These are phyloP conservation scores for Calycina herbarum DNA, from an alignment of 2,329 filamentous ascomycete genomes.

Conservation along the genomic window DNA sequence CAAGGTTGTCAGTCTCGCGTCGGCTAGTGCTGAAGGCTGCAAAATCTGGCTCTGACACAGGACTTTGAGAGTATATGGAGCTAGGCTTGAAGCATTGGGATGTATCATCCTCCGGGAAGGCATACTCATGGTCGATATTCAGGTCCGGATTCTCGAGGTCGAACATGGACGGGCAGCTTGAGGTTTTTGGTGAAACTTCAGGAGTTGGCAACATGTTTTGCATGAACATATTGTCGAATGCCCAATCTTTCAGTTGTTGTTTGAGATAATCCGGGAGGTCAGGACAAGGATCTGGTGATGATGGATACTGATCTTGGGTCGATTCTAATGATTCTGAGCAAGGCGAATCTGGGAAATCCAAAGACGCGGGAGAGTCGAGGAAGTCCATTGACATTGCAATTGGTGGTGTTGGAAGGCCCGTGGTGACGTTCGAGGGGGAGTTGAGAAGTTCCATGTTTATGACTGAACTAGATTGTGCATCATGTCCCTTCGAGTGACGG, in stretches of 20 bases:
- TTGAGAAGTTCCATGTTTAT: constrained; percentile 8
- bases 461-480: not conserved
- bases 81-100: constrained; percentile 13
- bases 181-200: constrained; percentile 9
- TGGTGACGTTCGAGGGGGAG: not conserved
- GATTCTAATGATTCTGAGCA: constrained; percentile 7
- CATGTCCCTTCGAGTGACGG: not conserved
- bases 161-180: constrained; percentile 10
- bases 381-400: constrained; percentile 13
- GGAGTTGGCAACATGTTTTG: constrained; percentile 11
- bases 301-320: constrained; percentile 9
- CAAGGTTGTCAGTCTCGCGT: constrained; percentile 8
- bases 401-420: constrained; percentile 14
- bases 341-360: constrained; percentile 5
- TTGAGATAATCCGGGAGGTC: constrained; percentile 15
- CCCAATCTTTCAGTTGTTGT: constrained; percentile 16
- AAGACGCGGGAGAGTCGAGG: constrained; percentile 10
- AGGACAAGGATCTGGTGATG: constrained; percentile 12
- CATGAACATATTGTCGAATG: constrained; percentile 17
- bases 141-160: constrained; percentile 11
- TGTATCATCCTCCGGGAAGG: not conserved
- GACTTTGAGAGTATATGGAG: constrained; percentile 15
- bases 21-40: not conserved
- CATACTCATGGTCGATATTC: constrained; percentile 7
- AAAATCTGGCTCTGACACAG: constrained; percentile 11